Evolutionary conservation across 257 asterid species (phyloP).

Genomic region (Solanum pinnatisectum): DNA sequence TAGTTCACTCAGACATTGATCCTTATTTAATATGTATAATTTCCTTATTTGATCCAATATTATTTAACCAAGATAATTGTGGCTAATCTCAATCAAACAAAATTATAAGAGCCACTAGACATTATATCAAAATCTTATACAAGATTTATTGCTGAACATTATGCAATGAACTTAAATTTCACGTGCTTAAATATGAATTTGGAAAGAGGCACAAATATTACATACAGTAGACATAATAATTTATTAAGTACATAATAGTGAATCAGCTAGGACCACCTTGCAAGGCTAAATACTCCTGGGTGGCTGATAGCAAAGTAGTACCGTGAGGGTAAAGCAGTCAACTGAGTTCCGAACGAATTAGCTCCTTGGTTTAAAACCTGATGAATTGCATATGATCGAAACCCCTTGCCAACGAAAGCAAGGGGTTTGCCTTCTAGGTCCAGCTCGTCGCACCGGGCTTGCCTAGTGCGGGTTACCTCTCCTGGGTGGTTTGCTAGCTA

Average conservation of each 20-base stretch:
- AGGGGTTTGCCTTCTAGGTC: neutral
- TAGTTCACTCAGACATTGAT: neutral
- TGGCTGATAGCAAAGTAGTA: neutral
- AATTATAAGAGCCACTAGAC: neutral
- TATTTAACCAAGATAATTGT: neutral
- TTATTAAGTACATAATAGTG: neutral
- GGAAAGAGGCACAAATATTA: neutral
- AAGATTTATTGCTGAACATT: neutral
- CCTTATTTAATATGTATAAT: neutral
- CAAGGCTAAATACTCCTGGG: too few species aligned
- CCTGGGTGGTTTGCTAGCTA: neutral
- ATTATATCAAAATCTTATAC: neutral
- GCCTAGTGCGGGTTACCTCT: neutral
- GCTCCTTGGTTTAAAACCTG: neutral
- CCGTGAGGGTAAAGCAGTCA: neutral
- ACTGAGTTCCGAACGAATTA: neutral
- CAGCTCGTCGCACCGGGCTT: neutral
- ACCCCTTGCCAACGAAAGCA: neutral
- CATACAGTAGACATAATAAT: neutral
- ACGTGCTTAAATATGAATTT: neutral
- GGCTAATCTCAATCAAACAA: neutral
- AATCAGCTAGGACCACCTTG: neutral
- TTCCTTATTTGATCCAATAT: neutral
- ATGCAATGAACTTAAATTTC: neutral
- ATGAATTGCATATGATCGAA: neutral